Conservation (phyloP, 2,329 filamentous ascomycete genomes). For the Penicillium concentricum region DNA sequence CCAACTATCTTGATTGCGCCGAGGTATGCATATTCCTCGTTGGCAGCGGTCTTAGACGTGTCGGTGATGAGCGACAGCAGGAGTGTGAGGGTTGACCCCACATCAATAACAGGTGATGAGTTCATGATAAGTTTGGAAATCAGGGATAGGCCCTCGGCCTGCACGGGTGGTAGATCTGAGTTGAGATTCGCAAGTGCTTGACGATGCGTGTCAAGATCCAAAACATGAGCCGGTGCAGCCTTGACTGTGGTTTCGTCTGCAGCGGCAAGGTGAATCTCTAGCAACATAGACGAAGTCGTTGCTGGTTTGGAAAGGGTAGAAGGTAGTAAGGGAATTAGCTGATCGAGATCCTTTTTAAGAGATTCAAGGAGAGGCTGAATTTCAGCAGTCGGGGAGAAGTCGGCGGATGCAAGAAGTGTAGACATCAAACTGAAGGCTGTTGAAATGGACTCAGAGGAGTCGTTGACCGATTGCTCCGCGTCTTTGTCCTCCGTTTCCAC, state of each 20-base stretch:
- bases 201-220: conserved; percentile 42
- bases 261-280: conserved; percentile 41
- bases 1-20: conserved; percentile 45
- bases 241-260: conserved; percentile 24
- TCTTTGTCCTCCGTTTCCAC: conserved; percentile 19
- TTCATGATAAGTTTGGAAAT: conserved; percentile 41
- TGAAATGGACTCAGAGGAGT: conserved; percentile 39
- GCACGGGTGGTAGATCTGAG: conserved; percentile 42
- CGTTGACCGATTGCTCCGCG: conserved; percentile 19
- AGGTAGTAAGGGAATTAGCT: conserved; percentile 36
- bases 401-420: conserved; percentile 43
- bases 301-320: conserved; percentile 36
- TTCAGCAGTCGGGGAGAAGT: conserved; percentile 35
- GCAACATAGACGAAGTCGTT: conserved; percentile 43
- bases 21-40: conserved; percentile 46
- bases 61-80: conserved; percentile 42
- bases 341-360: conserved; percentile 38
- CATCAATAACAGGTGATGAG: conserved; percentile 44
- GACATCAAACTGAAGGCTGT: conserved; percentile 45
- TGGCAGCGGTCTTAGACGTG: conserved; percentile 29
- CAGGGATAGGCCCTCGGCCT: conserved; percentile 45
- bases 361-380: conserved; percentile 30
- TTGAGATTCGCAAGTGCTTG: conserved; percentile 42
- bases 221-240: conserved; percentile 25
- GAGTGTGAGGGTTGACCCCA: conserved; percentile 42